Conservation (phyloP, 441 rosid genomes). For the Bocquillonia castaneifolia region DNA sequence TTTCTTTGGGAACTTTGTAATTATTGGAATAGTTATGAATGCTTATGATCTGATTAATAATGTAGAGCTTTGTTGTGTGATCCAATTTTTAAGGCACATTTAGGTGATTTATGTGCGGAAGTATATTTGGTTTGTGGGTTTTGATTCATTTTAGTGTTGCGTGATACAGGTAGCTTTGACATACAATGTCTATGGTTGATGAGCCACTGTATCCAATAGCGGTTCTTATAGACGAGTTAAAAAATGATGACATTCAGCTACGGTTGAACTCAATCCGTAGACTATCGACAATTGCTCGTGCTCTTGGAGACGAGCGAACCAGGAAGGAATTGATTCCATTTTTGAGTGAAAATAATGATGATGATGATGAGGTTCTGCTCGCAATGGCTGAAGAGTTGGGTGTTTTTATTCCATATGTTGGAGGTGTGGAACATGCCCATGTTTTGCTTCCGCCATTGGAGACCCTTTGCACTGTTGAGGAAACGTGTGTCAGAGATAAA, state of each 20-base stretch:
- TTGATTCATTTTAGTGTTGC: not conserved
- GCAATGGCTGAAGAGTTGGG: constrained; percentile 94
- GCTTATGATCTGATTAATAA: not conserved
- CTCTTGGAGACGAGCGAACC: constrained; percentile 90
- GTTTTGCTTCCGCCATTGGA: constrained; percentile 79
- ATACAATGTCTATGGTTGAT: constrained; percentile 66
- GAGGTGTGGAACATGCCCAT: constrained; percentile 85
- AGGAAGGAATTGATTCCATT: constrained; percentile 86
- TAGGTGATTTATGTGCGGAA: not conserved
- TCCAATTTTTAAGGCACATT: constrained; percentile 8
- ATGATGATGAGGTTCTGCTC: constrained; percentile 93
- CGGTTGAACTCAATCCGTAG: constrained; percentile 81
- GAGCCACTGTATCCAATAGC: constrained; percentile 92
- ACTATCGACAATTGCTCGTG: constrained; percentile 82
- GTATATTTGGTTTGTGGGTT: not conserved
- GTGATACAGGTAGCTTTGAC: constrained; percentile 1
- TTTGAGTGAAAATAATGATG: constrained; percentile 85
- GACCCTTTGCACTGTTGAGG: constrained; percentile 84
- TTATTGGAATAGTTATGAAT: not conserved
- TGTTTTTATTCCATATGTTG: constrained; percentile 82
- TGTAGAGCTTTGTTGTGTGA: not conserved
- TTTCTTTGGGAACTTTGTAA: not conserved
- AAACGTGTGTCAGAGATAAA: constrained; percentile 91
- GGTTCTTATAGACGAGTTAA: constrained; percentile 81
- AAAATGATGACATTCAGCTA: constrained; percentile 89